These are phyloP conservation scores for Microbotryum intermedium DNA, from an alignment of 1,284 basidiomycete species.

Conservation along the genomic window DNA sequence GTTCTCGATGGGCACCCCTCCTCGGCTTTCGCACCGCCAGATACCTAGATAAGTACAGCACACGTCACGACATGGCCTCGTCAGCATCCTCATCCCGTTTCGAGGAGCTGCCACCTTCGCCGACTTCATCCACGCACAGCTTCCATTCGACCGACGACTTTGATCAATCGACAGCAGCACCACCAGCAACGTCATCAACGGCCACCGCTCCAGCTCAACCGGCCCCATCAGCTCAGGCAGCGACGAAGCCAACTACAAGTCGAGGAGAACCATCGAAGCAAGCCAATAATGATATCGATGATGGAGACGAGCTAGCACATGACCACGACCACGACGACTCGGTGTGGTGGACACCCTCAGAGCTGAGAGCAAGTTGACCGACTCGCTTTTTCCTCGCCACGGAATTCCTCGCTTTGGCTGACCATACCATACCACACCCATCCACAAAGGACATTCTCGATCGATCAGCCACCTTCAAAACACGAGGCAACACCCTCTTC, in stretches of 20 bases:
- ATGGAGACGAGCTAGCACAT: not conserved
- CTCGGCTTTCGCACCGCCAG: not conserved
- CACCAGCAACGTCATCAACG: not conserved
- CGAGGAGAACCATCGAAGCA: not conserved
- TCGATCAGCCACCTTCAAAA: slow-evolving; percentile 10
- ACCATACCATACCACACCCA: not conserved
- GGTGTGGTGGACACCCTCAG: slow-evolving; percentile 14
- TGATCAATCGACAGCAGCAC: too few relatives aligned
- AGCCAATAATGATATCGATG: not conserved
- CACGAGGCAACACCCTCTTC: slow-evolving; percentile 16
- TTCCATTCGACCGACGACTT: not conserved
- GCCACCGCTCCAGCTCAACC: too few relatives aligned
- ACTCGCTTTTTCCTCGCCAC: not conserved
- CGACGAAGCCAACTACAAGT: not conserved
- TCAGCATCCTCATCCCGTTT: not conserved
- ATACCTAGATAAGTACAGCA: not conserved
- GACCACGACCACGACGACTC: not conserved
- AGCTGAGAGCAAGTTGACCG: slow-evolving; percentile 10
- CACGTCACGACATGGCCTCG: not conserved
- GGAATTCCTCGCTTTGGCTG: not conserved
- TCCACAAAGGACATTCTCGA: slow-evolving; percentile 22
- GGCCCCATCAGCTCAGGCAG: too few relatives aligned
- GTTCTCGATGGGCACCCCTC: too few relatives aligned
- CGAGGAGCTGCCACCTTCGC: not conserved
- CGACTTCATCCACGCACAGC: not conserved